phyloP scores from a whole-genome alignment of 148 eudicot genomes.

The Amaranthus cruentus region DNA sequence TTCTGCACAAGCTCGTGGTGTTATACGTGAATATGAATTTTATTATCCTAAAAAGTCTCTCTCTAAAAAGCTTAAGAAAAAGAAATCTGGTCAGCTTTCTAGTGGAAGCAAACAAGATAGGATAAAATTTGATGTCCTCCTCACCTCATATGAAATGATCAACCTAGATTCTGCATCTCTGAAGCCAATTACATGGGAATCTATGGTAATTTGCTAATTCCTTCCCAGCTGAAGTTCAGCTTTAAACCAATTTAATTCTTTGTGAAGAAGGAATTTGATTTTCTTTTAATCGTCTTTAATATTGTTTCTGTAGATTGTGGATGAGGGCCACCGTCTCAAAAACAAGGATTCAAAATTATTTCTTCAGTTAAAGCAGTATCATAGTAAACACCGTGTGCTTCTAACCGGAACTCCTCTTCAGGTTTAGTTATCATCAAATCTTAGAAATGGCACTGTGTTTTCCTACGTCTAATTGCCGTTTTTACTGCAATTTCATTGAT shows the following conservation, averaged over 20 bases:
- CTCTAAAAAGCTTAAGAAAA: conserved; percentile 65
- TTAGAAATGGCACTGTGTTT: background rate
- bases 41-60: conserved; percentile 60
- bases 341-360: conserved; percentile 96
- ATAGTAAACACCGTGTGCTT: conserved; percentile 74
- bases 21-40: conserved; percentile 82
- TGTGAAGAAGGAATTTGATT: background rate
- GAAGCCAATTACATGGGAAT: conserved; percentile 93
- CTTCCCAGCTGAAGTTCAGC: conserved; percentile 7
- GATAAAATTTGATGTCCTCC: conserved; percentile 89
- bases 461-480: background rate
- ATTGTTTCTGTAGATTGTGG: conserved; percentile 66
- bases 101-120: conserved; percentile 81
- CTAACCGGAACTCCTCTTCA: conserved; percentile 99
- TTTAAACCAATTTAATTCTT: background rate
- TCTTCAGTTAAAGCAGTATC: conserved; percentile 68
- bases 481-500: conserved; percentile 3
- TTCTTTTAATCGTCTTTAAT: conserved; percentile 15
- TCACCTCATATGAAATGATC: conserved; percentile 95
- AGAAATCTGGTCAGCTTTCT: conserved; percentile 58
- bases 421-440: conserved; percentile 39
- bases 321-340: conserved; percentile 98
- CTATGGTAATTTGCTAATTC: conserved; percentile 57
- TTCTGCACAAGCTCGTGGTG: conserved; percentile 67
- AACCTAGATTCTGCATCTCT: conserved; percentile 67